These are phyloP conservation scores for Mycena rosella DNA, from an alignment of 768 basidiomycete species.

Conservation along the genomic window DNA sequence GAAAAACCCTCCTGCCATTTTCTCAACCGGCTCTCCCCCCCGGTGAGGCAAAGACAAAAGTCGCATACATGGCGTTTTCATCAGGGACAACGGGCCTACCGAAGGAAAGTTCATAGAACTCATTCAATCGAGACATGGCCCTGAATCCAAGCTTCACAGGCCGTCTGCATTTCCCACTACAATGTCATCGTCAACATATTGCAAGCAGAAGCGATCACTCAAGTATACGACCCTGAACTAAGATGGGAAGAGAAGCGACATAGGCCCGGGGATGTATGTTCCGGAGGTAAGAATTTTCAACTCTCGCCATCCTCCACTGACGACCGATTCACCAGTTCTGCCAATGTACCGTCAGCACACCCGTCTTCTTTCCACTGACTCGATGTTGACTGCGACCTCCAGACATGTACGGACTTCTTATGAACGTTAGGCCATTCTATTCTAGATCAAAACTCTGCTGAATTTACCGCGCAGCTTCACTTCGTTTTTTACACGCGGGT, in stretches of 20 bases:
- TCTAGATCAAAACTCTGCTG: neutral
- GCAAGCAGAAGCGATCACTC: neutral
- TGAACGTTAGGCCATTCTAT: slow-evolving; percentile 54
- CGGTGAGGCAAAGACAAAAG: slow-evolving; percentile 2
- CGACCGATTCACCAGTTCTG: neutral
- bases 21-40: neutral
- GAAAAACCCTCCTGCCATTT: neutral
- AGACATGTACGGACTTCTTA: neutral
- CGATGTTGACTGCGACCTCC: neutral
- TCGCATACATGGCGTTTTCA: neutral
- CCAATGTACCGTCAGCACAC: neutral
- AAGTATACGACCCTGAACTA: neutral
- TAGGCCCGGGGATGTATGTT: slow-evolving; percentile 18
- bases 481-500: neutral
- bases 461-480: neutral
- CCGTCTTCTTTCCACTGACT: neutral
- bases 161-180: slow-evolving; percentile 2
- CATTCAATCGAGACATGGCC: neutral
- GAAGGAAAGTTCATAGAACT: neutral
- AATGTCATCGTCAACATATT: neutral
- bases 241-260: slow-evolving; percentile 40
- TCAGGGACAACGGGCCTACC: slow-evolving; percentile 14
- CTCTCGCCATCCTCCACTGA: neutral
- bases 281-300: slow-evolving; percentile 37
- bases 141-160: neutral